Conservation (phyloP, 441 rosid species). For the Gossypium gossypioides region DNA sequence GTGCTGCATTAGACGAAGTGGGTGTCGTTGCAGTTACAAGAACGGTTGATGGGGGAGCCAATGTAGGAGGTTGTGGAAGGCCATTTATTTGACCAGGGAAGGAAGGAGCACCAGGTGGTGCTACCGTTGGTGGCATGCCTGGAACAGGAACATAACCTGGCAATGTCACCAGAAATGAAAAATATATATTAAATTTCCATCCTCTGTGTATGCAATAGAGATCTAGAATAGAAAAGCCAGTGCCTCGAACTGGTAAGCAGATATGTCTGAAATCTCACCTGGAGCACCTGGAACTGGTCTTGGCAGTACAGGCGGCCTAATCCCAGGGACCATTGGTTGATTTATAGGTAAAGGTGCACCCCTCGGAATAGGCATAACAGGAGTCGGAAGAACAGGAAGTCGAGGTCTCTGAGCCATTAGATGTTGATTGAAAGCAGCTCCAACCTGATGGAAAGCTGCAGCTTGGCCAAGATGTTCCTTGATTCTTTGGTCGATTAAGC, state of each 20-base stretch:
- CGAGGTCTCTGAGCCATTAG: conserved; percentile 67
- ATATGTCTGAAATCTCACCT: conserved; percentile 21
- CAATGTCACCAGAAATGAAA: conserved; percentile 2
- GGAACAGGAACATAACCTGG: conserved; percentile 54
- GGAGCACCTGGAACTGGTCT: conserved; percentile 64
- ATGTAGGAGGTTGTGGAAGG: conserved; percentile 55
- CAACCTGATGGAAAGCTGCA: conserved; percentile 76
- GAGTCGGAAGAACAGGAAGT: conserved; percentile 62
- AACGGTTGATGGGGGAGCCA: conserved; percentile 36
- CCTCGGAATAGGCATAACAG: conserved; percentile 42
- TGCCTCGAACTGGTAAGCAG: not conserved
- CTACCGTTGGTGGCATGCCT: conserved; percentile 57
- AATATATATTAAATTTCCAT: not conserved
- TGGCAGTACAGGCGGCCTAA: conserved; percentile 76
- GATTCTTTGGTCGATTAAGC: conserved; percentile 83
- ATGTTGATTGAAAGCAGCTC: conserved; percentile 81
- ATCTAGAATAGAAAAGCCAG: not conserved
- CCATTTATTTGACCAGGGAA: conserved; percentile 68
- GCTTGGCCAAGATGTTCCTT: conserved; percentile 91
- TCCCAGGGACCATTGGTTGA: conserved; percentile 46
- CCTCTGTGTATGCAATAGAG: not conserved
- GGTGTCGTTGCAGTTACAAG: conserved; percentile 46
- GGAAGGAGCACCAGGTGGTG: conserved; percentile 77
- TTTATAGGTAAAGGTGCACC: conserved; percentile 22
- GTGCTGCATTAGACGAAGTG: conserved; percentile 34